Evolutionary conservation across 371 early-diverging fungal species (phyloP).

Genomic region (Apophysomyces ossiformis): DNA sequence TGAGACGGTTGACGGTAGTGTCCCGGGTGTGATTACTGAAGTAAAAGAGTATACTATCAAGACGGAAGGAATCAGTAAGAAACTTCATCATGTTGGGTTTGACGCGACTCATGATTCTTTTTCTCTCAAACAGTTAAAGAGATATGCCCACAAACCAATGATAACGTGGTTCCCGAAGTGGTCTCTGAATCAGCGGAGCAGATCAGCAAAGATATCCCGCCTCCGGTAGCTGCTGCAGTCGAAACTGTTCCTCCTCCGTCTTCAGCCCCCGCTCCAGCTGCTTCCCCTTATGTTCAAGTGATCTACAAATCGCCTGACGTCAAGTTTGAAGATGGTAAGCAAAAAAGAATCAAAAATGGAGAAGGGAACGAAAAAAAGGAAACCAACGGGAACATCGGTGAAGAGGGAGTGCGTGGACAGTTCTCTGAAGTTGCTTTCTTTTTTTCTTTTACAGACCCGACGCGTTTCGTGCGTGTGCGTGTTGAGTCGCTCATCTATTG

Average conservation of each 20-base stretch:
- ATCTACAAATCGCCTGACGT: constrained; percentile 10
- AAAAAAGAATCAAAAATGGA: constrained; percentile 5
- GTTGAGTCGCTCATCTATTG: constrained; percentile 57
- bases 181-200: not conserved
- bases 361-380: not conserved
- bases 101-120: not conserved
- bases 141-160: not conserved
- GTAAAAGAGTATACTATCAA: not conserved
- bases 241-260: constrained; percentile 12
- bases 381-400: not conserved
- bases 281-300: not conserved
- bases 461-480: constrained; percentile 48
- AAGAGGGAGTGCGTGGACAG: not conserved
- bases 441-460: constrained; percentile 36
- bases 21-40: not conserved
- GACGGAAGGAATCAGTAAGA: not conserved
- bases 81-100: not conserved
- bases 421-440: not conserved
- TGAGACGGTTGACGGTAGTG: not conserved
- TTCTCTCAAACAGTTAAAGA: not conserved
- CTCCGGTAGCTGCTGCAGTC: not conserved
- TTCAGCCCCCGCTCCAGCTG: constrained; percentile 12
- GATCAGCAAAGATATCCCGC: not conserved
- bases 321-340: constrained; percentile 56
- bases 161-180: constrained; percentile 7